Conservation (phyloP, 768 basidiomycete genomes). For the Mycena filopes region DNA sequence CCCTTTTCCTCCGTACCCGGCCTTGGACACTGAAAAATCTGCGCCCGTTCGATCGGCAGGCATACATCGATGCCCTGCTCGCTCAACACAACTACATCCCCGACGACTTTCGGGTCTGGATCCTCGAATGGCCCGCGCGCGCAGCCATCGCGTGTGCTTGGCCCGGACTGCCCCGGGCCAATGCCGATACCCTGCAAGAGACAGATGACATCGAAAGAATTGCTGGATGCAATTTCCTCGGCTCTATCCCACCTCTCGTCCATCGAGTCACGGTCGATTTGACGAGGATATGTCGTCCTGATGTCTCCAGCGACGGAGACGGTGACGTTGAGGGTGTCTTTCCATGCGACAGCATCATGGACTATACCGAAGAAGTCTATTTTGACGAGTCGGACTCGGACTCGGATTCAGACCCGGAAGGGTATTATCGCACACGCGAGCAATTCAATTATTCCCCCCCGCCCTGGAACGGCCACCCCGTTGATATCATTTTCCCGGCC, state of each 20-base stretch:
- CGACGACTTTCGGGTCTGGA: constrained; percentile 36
- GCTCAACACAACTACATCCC: constrained; percentile 26
- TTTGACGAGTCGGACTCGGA: background rate
- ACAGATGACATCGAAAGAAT: background rate
- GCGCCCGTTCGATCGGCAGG: constrained; percentile 30
- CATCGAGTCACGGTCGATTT: background rate
- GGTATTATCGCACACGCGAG: background rate
- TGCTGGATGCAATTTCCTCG: constrained; percentile 2
- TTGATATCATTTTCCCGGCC: background rate
- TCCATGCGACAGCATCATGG: too few species aligned
- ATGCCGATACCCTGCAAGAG: too few species aligned
- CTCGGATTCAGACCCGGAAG: background rate
- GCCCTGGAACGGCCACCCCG: background rate
- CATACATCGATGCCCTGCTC: constrained; percentile 28
- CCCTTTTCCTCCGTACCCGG: constrained; percentile 33
- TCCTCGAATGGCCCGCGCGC: constrained; percentile 39
- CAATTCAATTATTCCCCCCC: background rate
- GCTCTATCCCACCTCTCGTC: background rate
- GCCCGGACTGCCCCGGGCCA: constrained; percentile 37
- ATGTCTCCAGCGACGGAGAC: background rate
- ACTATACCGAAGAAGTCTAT: too few species aligned
- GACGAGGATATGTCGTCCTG: background rate
- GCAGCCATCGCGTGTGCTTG: constrained; percentile 36
- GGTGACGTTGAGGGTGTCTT: background rate
- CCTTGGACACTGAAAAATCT: constrained; percentile 30